phyloP scores from a whole-genome alignment of 441 rosid genomes.

The Hypseocharis bilobata region DNA sequence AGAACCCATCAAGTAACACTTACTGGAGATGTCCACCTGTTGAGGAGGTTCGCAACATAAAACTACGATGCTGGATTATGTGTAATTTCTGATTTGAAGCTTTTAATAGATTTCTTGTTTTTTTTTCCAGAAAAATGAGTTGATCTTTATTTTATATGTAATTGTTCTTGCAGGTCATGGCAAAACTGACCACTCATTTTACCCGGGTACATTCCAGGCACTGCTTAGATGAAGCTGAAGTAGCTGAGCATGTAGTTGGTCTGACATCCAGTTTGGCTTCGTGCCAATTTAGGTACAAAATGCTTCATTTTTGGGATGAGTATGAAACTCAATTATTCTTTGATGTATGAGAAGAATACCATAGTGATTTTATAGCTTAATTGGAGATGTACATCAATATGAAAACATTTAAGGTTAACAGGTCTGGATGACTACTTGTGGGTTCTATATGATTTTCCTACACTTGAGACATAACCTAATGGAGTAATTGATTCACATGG shows the following conservation, averaged over 20 bases:
- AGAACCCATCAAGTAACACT: conserved; percentile 40
- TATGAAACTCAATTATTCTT: neutral
- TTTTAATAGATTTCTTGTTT: neutral
- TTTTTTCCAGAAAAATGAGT: neutral
- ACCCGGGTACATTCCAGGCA: conserved; percentile 66
- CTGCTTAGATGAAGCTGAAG: conserved; percentile 85
- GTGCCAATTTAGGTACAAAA: conserved; percentile 63
- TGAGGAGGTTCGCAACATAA: conserved; percentile 53
- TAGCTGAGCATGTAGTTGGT: conserved; percentile 81
- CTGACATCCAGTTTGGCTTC: conserved; percentile 79
- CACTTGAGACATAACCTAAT: neutral
- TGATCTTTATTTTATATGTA: conserved; percentile 13
- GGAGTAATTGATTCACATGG: neutral
- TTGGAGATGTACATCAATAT: no score
- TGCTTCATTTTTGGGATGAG: neutral
- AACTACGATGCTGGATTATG: conserved; percentile 1
- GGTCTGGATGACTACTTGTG: neutral
- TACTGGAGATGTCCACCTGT: conserved; percentile 72
- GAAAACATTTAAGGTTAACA: no score
- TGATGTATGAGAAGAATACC: neutral
- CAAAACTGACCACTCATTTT: conserved; percentile 64
- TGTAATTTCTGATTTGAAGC: neutral
- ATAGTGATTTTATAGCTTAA: neutral
- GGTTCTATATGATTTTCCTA: neutral
- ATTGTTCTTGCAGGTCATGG: conserved; percentile 45